Conservation (phyloP, 2,329 filamentous ascomycete species). For the Cordyceps javanica region DNA sequence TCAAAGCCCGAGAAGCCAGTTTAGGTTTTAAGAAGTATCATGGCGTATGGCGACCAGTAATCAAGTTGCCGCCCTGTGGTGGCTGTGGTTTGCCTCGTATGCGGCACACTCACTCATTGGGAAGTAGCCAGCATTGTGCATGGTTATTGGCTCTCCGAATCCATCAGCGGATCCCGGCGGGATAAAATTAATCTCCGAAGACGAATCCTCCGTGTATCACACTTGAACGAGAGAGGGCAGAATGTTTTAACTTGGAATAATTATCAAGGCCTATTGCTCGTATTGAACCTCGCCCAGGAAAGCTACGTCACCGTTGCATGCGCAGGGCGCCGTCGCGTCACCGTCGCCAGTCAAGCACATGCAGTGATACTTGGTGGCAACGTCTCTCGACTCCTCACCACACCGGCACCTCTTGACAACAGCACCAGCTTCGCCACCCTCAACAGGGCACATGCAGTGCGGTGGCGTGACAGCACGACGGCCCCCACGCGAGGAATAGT, state of each 20-base stretch:
- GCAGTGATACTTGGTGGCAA: not conserved
- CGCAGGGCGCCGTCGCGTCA: not conserved
- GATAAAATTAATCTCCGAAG: no score
- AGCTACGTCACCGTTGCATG: conserved; percentile 1
- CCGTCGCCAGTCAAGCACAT: conserved; percentile 1
- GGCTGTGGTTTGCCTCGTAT: not conserved
- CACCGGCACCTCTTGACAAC: not conserved
- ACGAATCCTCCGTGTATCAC: not conserved
- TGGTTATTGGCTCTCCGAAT: not conserved
- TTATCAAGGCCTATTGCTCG: not conserved
- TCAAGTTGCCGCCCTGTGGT: not conserved
- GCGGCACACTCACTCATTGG: not conserved
- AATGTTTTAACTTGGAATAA: not conserved
- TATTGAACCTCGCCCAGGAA: conserved; percentile 3
- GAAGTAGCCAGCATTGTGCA: not conserved
- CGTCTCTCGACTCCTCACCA: not conserved
- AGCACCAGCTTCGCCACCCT: not conserved
- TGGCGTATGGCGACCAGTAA: not conserved
- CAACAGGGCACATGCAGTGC: not conserved
- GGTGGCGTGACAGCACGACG: not conserved
- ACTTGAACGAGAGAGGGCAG: not conserved
- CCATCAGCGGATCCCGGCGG: not conserved
- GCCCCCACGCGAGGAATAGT: not conserved
- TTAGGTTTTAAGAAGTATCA: no score
- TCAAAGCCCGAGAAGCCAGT: not conserved